phyloP scores from a whole-genome alignment of 257 asterid genomes.

The Capsicum chinense region DNA sequence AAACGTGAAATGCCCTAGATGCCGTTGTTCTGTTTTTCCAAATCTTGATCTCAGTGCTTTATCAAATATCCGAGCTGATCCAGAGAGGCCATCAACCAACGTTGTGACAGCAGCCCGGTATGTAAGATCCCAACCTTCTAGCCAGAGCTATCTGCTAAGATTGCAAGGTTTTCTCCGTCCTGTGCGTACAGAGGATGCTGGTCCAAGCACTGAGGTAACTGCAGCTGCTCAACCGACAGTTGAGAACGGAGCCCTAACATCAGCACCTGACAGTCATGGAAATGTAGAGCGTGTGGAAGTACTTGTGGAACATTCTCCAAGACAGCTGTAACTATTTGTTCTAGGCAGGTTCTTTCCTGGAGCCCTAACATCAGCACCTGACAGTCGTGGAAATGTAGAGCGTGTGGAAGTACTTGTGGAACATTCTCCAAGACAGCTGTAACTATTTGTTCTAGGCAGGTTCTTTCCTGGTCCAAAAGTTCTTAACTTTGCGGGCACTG shows the following conservation, averaged over 20 bases:
- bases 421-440: conserved; percentile 32
- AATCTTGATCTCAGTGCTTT: conserved; percentile 94
- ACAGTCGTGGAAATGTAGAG: conserved; percentile 36
- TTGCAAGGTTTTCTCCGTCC: conserved; percentile 79
- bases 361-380: conserved; percentile 31
- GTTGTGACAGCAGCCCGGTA: conserved; percentile 61
- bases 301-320: conserved; percentile 50
- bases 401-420: conserved; percentile 61
- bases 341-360: background rate
- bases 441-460: background rate
- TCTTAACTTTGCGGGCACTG: conserved; percentile 5
- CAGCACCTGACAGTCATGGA: conserved; percentile 32
- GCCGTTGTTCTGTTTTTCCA: conserved; percentile 95
- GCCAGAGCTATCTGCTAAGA: conserved; percentile 78
- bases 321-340: conserved; percentile 15
- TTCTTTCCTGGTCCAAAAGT: background rate
- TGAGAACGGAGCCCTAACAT: conserved; percentile 36
- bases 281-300: conserved; percentile 49
- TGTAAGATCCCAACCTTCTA: conserved; percentile 68
- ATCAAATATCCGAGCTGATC: conserved; percentile 69
- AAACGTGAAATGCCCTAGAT: conserved; percentile 92
- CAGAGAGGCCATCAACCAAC: conserved; percentile 55
- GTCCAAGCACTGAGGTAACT: conserved; percentile 35
- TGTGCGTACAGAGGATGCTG: conserved; percentile 53
- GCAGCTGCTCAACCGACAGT: conserved; percentile 41